A percentile compares a stretch with the other conserved stretches of the same genome.
phyloP scores from a whole-genome alignment of 768 basidiomycete genomes.

The Kwoniella botswanensis region DNA sequence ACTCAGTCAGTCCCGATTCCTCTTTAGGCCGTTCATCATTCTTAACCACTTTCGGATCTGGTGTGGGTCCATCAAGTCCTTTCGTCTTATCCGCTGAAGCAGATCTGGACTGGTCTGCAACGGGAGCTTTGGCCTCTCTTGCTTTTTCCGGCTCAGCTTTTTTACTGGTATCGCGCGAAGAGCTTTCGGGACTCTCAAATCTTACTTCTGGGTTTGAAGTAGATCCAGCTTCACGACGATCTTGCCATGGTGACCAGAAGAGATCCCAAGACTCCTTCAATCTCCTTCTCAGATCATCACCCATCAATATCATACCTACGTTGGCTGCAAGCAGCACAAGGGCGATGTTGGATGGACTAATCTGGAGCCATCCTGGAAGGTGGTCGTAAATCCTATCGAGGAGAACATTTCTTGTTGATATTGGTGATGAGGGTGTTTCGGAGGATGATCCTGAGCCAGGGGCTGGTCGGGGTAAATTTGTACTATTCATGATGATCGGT shows the following conservation, averaged over 20 bases:
- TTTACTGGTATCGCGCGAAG: not conserved
- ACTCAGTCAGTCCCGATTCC: not conserved
- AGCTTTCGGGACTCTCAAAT: not conserved
- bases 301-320: conserved; percentile 17
- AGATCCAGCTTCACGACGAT: conserved; percentile 12
- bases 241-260: conserved; percentile 50
- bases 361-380: conserved; percentile 2
- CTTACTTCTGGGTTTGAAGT: not conserved
- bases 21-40: conserved; percentile 4
- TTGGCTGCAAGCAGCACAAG: conserved; percentile 34
- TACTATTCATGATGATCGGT: conserved; percentile 7
- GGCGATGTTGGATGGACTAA: conserved; percentile 20
- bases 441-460: too few species aligned
- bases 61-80: not conserved
- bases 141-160: conserved; percentile 16
- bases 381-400: not conserved
- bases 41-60: not conserved
- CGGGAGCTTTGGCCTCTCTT: not conserved
- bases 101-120: not conserved
- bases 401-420: not conserved
- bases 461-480: not conserved
- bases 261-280: conserved; percentile 36
- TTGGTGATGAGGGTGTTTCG: too few species aligned
- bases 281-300: conserved; percentile 21
- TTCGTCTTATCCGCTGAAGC: not conserved